Percentiles rank a stretch among this genome's conserved stretches.
phyloP scores from a whole-genome alignment of 1,139 yeast species.

The Sugiyamaella novakii region DNA sequence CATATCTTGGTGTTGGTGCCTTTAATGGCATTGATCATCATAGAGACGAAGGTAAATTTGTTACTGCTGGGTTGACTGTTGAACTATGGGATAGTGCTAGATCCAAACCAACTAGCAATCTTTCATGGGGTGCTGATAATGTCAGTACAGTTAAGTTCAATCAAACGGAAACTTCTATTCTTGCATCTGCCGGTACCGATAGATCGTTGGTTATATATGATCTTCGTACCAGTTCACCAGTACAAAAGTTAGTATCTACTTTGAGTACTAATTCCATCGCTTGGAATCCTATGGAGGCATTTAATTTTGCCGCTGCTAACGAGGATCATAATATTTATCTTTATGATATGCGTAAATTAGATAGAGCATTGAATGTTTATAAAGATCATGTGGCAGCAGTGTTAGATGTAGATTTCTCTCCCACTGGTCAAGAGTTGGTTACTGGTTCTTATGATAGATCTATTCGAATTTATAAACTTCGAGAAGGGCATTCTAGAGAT shows the following conservation, averaged over 20 bases:
- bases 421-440: constrained; percentile 95
- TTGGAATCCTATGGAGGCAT: constrained; percentile 99
- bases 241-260: constrained; percentile 83
- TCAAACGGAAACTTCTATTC: constrained; percentile 81
- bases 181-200: constrained; percentile 93
- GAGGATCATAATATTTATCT: constrained; percentile 95
- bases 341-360: constrained; percentile 95
- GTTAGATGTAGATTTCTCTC: constrained; percentile 90
- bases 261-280: constrained; percentile 83
- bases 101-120: constrained; percentile 70
- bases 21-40: constrained; percentile 89
- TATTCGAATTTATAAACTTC: constrained; percentile 70
- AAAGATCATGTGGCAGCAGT: constrained; percentile 98
- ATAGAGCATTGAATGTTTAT: constrained; percentile 74
- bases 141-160: constrained; percentile 81
- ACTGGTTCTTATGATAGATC: constrained; percentile 96
- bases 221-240: constrained; percentile 86
- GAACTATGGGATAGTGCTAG: constrained; percentile 89
- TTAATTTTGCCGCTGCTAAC: constrained; percentile 84
- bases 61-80: constrained; percentile 88
- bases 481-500: constrained; percentile 91
- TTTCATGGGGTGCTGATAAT: constrained; percentile 97
- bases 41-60: constrained; percentile 68
- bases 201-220: constrained; percentile 90
- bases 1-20: constrained; percentile 81